Base-by-base conservation (phyloP, 306 rosid genomes). In the Chamaecrista fasciculata region DNA sequence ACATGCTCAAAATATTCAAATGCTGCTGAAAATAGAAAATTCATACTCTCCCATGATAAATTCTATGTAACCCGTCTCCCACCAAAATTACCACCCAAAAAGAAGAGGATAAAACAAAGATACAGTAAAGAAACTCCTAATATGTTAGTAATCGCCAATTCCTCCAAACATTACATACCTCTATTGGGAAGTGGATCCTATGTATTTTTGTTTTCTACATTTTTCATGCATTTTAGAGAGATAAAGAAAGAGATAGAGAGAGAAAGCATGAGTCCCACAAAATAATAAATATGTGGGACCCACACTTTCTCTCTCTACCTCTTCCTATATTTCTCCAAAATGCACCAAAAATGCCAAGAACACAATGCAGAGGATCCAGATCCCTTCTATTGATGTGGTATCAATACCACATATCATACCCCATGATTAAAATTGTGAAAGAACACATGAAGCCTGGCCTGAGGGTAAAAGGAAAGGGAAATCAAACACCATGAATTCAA, bases 141-240 rank as follows among this genome's bases (percentile, higher is more conserved):
- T 69, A 77, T 73, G 92, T 84, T 82, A 84, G 83, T 73, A 70
- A 70, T 72, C 82, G 70, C 79, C 80, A 75, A 69, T 66, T 69
- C 84, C 82, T 75, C 84, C 82, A 72, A 73, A 73, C 83, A 78
- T 39, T 79, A 84, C 79, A 82, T 78, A 63, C 51, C 61, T 77
- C 76, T 78, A n/a, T n/a, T n/a, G n/a, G n/a, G n/a, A n/a, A n/a
- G n/a, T n/a, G n/a, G n/a, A n/a, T n/a, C n/a, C n/a, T n/a, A n/a
- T n/a, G n/a, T n/a, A n/a, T n/a, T n/a, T n/a, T n/a, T n/a, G n/a
- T n/a, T n/a, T n/a, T n/a, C n/a, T n/a, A n/a, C n/a, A n/a, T n/a
- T n/a, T n/a, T n/a, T n/a, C n/a, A n/a, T n/a, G n/a, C n/a, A n/a
- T n/a, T n/a, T n/a, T n/a, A n/a, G n/a, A n/a, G n/a, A n/a, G n/a